Base-by-base conservation (phyloP, 106 monocot genomes). In the Xerophyta viscosa region DNA sequence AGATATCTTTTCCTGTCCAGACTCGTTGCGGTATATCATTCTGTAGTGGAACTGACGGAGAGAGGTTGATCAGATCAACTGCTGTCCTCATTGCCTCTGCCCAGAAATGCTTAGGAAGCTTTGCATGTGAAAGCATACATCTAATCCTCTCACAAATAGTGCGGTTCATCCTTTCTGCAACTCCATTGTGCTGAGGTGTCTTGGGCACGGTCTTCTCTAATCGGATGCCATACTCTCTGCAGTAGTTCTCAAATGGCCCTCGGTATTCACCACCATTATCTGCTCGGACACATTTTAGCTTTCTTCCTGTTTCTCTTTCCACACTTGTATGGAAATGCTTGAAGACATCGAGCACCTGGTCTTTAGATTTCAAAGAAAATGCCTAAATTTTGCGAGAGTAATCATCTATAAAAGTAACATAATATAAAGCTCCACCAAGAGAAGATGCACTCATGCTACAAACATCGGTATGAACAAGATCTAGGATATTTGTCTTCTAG, bases 31-130 rank as follows among this genome's bases (percentile, higher is more conserved):
- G 61, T 10, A 48, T 31, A 61, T 47, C 46, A 46, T 2, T 11
- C 0, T 61, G 6, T 12, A 61, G 14, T 17, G 46, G 21, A 48
- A 29, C 18, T 3, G 3, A 48, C 19, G 20, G 48, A 61, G 46
- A 48, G 1, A 61, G 11, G 22, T 46, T 61, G 19, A 61, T 47
- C 11, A 61, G 14, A 33, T 61, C 31, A 10, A 48, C 61, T 11
- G 48, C 31, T 27, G 61, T 61, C 2, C 48, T 21, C 48, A 50
- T 24, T 50, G 62, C 62, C 49, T 62, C 62, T 13, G 31, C 36
- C 62, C 48, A 37, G 31, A 62, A 60, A 19, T 2, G 20, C 43
- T 36, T 60, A 13, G 47, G 3, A 10, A 49, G 33, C 27, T 62
- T 62, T 9, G 43, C 29, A 20, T 45, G 46, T 46, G 42, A 12